phyloP scores from a whole-genome alignment of 352 stramenopile species.

The Globisporangium megalacanthum region DNA sequence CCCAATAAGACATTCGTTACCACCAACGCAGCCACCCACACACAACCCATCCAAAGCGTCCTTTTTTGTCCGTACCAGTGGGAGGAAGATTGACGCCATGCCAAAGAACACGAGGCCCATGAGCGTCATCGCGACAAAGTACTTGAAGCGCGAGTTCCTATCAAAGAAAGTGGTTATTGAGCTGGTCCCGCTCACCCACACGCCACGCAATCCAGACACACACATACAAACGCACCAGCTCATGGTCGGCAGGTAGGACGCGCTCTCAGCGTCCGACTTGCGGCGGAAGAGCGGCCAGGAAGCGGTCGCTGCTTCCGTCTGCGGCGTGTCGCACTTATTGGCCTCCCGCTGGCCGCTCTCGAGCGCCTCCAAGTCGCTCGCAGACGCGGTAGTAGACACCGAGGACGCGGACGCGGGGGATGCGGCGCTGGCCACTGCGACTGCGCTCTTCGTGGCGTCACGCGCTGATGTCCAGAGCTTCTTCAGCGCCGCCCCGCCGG shows the following conservation, averaged over 20 bases:
- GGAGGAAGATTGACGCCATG: constrained; percentile 78
- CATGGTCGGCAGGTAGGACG: constrained; percentile 39
- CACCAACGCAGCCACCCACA: too few species aligned
- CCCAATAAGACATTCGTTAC: not conserved
- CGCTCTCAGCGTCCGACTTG: constrained; percentile 25
- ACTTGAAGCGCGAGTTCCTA: constrained; percentile 76
- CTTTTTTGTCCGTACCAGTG: constrained; percentile 25
- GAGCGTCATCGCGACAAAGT: constrained; percentile 70
- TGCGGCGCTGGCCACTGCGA: constrained; percentile 1
- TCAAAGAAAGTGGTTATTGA: too few species aligned
- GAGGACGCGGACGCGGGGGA: constrained; percentile 3
- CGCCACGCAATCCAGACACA: not conserved
- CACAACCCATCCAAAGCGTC: not conserved
- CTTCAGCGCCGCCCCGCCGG: constrained; percentile 32
- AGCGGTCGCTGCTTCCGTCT: constrained; percentile 12
- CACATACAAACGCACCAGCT: constrained; percentile 35
- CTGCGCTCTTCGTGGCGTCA: constrained; percentile 38
- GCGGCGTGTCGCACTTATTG: constrained; percentile 14
- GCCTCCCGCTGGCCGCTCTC: constrained; percentile 37
- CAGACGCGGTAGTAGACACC: constrained; percentile 6
- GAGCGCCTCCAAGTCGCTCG: constrained; percentile 24
- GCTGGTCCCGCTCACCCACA: not conserved
- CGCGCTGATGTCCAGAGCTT: constrained; percentile 63
- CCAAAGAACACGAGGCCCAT: constrained; percentile 76
- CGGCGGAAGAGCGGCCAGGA: constrained; percentile 37